Evolutionary conservation across 2,329 filamentous ascomycete genomes (phyloP), one percentile per base, ranked within the genome.

Genomic region (Pseudogymnoascus destructans): DNA sequence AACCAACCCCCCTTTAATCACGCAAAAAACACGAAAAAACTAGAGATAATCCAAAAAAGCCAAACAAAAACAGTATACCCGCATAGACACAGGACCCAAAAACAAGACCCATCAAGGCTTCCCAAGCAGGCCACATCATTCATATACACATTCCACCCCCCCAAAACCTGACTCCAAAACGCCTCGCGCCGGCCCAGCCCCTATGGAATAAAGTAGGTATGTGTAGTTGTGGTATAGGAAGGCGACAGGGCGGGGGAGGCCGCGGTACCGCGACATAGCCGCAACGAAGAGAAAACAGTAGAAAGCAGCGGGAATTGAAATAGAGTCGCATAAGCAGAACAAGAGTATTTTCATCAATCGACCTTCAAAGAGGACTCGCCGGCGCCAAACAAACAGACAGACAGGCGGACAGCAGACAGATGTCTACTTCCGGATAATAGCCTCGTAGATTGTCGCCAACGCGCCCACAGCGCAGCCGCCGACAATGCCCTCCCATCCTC

Each of bases 371-470:
- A 49, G 21, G 40, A 15, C 13, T 49, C 40, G 21, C 40, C 40
- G 8, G 52, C n/a, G 13, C 30, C 15, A 21, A 49, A 49, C 15
- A 19, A 13, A 35, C 27, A 35, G 52, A 35, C 27, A 55, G 52
- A 11, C 52, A 11, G n/a, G 11, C 17, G 17, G 15, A 23, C 1
- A 42, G 17, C 36, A 40, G 40, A 15, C 13, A 33, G 52, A 21
- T 7, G 4, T 42, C 61, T 77, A 85, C 70, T 84, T 88, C 73
- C 79, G 84, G 68, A 91, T 72, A 21, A 87, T 82, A 36, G 87
- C 88, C 63, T 92, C 87, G 70, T 91, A 93, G 62, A 93, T 72
- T 63, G 85, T 86, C 54, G 84, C 76, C 25, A 91, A 67, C 19
- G 79, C 79, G 3, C 84, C 85, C 63, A 92, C 81, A 58, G 79